phyloP scores from a whole-genome alignment of 1,139 yeast species.

The Geotrichum macrosporum region DNA sequence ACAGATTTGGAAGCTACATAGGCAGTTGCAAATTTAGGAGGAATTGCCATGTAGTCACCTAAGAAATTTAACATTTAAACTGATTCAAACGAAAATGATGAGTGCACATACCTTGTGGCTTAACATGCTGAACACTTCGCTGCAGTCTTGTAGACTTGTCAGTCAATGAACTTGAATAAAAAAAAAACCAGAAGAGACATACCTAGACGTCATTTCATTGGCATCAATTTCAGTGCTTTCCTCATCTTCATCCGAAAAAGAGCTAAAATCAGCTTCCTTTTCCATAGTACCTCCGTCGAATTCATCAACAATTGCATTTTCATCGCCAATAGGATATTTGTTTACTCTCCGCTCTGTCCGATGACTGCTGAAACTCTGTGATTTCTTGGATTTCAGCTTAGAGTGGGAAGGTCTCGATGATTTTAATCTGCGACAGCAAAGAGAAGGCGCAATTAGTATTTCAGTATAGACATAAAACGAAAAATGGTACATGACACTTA shows the following conservation, averaged over 20 bases:
- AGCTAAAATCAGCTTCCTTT: too few species aligned
- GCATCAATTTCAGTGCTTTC: constrained; percentile 19
- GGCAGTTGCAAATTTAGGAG: constrained; percentile 20
- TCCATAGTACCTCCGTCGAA: constrained; percentile 4
- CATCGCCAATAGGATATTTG: constrained; percentile 13
- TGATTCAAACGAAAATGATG: neutral
- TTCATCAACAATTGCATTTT: constrained; percentile 14
- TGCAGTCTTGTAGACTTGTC: constrained; percentile 3
- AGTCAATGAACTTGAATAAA: too few species aligned
- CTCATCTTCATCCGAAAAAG: constrained; percentile 17
- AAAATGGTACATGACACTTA: too few species aligned
- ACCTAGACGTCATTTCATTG: constrained; percentile 19
- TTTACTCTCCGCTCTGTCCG: constrained; percentile 9
- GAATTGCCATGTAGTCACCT: constrained; percentile 8
- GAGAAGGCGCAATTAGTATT: neutral
- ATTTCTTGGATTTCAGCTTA: constrained; percentile 3
- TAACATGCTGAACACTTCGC: constrained; percentile 5
- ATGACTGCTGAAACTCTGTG: constrained; percentile 13
- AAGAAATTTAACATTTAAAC: neutral
- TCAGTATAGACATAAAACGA: neutral
- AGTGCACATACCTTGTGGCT: neutral
- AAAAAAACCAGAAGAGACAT: neutral
- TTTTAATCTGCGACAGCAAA: neutral
- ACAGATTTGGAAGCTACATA: constrained; percentile 16
- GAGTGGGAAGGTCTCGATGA: constrained; percentile 1